Percentiles rank a stretch among this genome's conserved stretches.
These are phyloP conservation scores for Aspergillus baeticus DNA, from an alignment of 495 filamentous ascomycete genomes.

Conservation along the genomic window DNA sequence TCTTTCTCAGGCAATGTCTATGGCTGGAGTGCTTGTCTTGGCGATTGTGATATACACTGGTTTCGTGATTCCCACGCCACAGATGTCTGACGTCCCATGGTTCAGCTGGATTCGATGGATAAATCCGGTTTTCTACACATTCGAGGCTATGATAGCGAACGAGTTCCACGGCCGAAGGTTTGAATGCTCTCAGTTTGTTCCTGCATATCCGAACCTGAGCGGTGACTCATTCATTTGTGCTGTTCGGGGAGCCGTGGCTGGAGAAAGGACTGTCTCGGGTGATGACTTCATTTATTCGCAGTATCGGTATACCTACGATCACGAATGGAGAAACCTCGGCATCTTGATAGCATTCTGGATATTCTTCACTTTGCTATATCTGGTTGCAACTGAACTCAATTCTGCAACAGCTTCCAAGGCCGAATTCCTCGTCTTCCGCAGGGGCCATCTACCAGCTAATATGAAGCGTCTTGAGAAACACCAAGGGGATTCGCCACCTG, in stretches of 20 bases:
- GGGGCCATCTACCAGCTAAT: constrained; percentile 36
- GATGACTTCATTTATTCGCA: constrained; percentile 53
- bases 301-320: constrained; percentile 54
- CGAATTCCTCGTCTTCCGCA: constrained; percentile 43
- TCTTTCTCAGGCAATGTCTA: constrained; percentile 49
- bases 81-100: constrained; percentile 48
- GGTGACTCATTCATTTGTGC: constrained; percentile 49
- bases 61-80: constrained; percentile 43
- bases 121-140: constrained; percentile 46
- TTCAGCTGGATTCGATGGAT: constrained; percentile 51
- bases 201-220: constrained; percentile 49
- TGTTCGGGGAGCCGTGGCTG: constrained; percentile 53
- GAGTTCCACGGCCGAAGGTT: constrained; percentile 61
- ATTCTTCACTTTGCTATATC: constrained; percentile 55
- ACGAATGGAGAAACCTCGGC: constrained; percentile 67
- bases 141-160: constrained; percentile 43
- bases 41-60: constrained; percentile 49
- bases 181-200: constrained; percentile 49
- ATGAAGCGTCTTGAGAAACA: constrained; percentile 33
- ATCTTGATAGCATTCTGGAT: constrained; percentile 63
- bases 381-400: constrained; percentile 46
- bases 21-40: constrained; percentile 46
- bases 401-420: constrained; percentile 42
- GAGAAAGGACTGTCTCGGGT: constrained; percentile 50
- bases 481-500: constrained; percentile 12